Evolutionary conservation across 176 grass and related monocot genomes (phyloP).

Genomic region (Paspalum notatum): DNA sequence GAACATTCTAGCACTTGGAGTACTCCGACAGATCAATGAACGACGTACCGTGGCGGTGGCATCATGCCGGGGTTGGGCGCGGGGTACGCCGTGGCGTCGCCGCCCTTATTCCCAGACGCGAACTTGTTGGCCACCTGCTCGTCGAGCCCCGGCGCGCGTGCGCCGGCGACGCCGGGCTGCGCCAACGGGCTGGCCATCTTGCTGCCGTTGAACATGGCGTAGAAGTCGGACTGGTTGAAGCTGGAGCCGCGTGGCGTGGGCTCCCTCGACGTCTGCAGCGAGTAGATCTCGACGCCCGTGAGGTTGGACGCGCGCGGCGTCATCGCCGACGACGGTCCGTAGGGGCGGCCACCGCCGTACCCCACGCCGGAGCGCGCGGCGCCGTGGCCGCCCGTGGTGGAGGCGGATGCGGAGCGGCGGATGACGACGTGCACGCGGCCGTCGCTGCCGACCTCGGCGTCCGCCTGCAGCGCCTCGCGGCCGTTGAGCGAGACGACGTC

Average conservation of each 20-base stretch:
- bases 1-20: not conserved
- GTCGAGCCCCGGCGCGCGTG: slow-evolving; percentile 44
- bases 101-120: slow-evolving; percentile 30
- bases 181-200: slow-evolving; percentile 66
- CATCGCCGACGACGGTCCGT: slow-evolving; percentile 62
- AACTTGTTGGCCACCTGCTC: slow-evolving; percentile 67
- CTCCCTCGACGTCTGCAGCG: slow-evolving; percentile 87
- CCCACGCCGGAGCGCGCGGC: slow-evolving; percentile 39
- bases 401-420: slow-evolving; percentile 50
- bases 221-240: slow-evolving; percentile 99
- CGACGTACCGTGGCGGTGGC: slow-evolving; percentile 46
- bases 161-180: slow-evolving; percentile 29
- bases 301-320: slow-evolving; percentile 95
- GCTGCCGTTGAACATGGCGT: slow-evolving; percentile 87
- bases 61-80: slow-evolving; percentile 77
- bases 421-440: slow-evolving; percentile 71
- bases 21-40: too few species aligned
- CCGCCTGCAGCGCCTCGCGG: slow-evolving; percentile 79
- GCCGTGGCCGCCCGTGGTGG: slow-evolving; percentile 53
- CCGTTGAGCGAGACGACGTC: slow-evolving; percentile 95
- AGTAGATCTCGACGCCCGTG: slow-evolving; percentile 98
- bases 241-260: slow-evolving; percentile 89
- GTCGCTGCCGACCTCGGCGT: slow-evolving; percentile 89
- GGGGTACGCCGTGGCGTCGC: slow-evolving; percentile 51
- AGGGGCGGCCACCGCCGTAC: slow-evolving; percentile 14